Evolutionary conservation across 2,329 filamentous ascomycete genomes (phyloP), one percentile per base, ranked within the genome.

Genomic region (Thelonectria discophora): DNA sequence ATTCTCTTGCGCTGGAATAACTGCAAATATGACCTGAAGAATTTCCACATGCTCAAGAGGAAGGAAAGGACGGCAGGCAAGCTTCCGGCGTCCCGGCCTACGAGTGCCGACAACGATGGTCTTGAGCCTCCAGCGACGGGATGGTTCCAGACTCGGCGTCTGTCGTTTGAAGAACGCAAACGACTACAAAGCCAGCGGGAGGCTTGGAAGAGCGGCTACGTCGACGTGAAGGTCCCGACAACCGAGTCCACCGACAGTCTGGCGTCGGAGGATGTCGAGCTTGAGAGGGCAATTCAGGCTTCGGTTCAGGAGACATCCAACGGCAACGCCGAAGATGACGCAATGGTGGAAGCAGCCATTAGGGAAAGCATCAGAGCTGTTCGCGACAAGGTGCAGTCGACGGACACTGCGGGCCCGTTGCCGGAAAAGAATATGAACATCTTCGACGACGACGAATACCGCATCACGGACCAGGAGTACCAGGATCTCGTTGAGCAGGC

Each of bases 281-380:
- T 93, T 43, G 91, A 94, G 72, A 80, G 84, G 43, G 91, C 91
- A 1, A 94, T 95, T 60, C 84, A 83, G 55, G 81, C 81, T 11
- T 91, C 90, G 1, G 89, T 95, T 1, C 79, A 80, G 8, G 85
- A 90, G 71, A 93, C 90, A 0, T 93, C 90, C 0, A 82, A 80
- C 1, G 91, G 92, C 11, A 83, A 94, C 64, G 72, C 82, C 0
- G 82, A 86, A 18, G 90, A 95, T 74, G 92, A 95, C 70, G 83
- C 82, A 20, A 81, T 85, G 60, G 83, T 96, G 49, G 92, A 93
- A 72, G 82, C 86, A 18, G 91, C 91, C 1, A 90, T 96, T 52
- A 83, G 90, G 13, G 88, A 90, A 5, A 92, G 90, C 64, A 81
- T 95, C 15, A 79, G 78, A 13, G 88, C 91, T 37, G 77, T 85